Percentiles rank a stretch among this genome's conserved stretches.
Evolutionary conservation across 345 rosid species (phyloP).

Genomic region (Citrus reticulata): DNA sequence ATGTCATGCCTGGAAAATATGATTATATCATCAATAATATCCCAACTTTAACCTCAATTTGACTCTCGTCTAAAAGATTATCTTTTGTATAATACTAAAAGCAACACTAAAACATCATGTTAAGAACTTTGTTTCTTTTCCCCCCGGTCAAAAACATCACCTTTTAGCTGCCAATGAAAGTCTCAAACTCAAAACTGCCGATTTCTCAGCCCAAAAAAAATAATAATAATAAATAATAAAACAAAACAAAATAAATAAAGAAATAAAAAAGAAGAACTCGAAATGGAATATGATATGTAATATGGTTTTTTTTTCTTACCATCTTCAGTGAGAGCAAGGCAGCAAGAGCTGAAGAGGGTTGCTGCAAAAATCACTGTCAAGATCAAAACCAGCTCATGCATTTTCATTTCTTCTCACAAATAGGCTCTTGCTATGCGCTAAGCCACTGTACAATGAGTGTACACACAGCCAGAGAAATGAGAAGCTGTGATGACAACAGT

Average conservation of each 20-base stretch:
- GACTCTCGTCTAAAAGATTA: background rate
- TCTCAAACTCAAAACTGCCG: background rate
- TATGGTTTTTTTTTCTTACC: slow-evolving; percentile 32
- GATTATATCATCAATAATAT: slow-evolving; percentile 8
- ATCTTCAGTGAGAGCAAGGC: slow-evolving; percentile 55
- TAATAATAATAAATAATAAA: background rate
- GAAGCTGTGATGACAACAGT: slow-evolving; percentile 1
- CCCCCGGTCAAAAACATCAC: background rate
- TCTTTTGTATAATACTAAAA: background rate
- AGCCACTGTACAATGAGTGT: slow-evolving; percentile 5
- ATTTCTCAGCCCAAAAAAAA: slow-evolving; percentile 4
- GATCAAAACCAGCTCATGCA: slow-evolving; percentile 29
- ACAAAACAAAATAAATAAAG: background rate
- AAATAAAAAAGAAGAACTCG: background rate
- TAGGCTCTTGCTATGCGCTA: background rate
- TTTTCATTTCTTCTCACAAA: slow-evolving; percentile 22
- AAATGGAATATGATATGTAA: background rate
- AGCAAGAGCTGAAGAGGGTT: slow-evolving; percentile 33
- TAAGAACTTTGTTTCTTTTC: background rate
- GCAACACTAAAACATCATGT: background rate
- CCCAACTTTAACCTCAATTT: slow-evolving; percentile 6
- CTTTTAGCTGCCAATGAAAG: background rate
- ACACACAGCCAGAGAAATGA: background rate
- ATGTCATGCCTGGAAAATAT: slow-evolving; percentile 48
- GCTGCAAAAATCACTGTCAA: slow-evolving; percentile 27